Conservation (phyloP, 164 flowering plant species). For the Magnolia officinalis region DNA sequence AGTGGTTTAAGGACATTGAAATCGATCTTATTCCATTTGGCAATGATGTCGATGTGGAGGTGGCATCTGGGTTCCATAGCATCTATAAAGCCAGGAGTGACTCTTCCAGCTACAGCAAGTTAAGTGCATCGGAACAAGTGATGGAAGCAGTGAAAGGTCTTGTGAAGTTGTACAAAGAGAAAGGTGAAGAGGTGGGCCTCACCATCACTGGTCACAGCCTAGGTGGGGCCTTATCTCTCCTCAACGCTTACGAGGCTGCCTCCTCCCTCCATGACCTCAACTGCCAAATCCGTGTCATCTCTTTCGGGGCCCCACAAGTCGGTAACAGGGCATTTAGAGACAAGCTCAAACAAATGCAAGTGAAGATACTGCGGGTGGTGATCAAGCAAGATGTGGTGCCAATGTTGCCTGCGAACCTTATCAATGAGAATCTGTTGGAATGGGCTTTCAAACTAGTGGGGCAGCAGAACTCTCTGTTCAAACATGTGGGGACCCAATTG, state of each 20-base stretch:
- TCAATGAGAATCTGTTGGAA: constrained; percentile 15
- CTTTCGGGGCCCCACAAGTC: constrained; percentile 62
- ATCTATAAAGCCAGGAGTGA: constrained; percentile 47
- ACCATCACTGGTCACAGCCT: constrained; percentile 74
- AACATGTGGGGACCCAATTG: constrained; percentile 55
- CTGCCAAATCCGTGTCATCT: constrained; percentile 36
- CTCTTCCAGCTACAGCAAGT: constrained; percentile 33
- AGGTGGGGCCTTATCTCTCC: constrained; percentile 63
- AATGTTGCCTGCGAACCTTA: constrained; percentile 39
- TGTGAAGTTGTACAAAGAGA: constrained; percentile 22
- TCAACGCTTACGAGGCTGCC: constrained; percentile 55
- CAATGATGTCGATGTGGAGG: constrained; percentile 22
- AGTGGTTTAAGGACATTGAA: constrained; percentile 54
- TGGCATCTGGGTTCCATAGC: constrained; percentile 47
- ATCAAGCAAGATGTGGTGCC: constrained; percentile 53
- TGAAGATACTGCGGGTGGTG: constrained; percentile 39
- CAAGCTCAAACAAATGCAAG: constrained; percentile 31
- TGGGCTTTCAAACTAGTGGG: not conserved
- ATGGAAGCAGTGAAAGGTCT: constrained; percentile 46
- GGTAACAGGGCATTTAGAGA: constrained; percentile 54
- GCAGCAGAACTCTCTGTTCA: constrained; percentile 39
- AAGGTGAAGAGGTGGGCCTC: constrained; percentile 54
- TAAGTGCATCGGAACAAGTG: constrained; percentile 56
- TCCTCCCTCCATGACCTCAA: constrained; percentile 21
- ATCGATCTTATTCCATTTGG: constrained; percentile 30